Percentiles rank a stretch among this genome's conserved stretches.
phyloP scores from a whole-genome alignment of 306 rosid genomes.

The Prunus salicina region DNA sequence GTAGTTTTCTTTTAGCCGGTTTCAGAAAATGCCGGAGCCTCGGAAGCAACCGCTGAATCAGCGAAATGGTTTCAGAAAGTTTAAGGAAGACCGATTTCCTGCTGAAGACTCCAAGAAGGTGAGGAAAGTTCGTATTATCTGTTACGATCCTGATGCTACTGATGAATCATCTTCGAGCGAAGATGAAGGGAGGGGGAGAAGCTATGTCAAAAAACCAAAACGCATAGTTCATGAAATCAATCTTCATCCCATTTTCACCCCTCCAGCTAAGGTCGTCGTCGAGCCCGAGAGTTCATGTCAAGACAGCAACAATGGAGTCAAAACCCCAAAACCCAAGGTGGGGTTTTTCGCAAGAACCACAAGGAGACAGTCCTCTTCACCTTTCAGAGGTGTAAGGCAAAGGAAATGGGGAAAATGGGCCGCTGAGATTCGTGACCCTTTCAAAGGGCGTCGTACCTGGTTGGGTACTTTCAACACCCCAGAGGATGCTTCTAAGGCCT shows the following conservation, averaged over 20 bases:
- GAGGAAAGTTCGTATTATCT: conserved; percentile 59
- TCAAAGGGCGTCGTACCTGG: conserved; percentile 53
- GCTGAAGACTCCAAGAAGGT: conserved; percentile 15
- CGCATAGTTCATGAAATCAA: conserved; percentile 30
- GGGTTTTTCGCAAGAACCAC: conserved; percentile 28
- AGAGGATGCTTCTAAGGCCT: conserved; percentile 69
- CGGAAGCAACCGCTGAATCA: conserved; percentile 21
- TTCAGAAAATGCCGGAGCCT: conserved; percentile 31
- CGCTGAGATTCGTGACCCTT: conserved; percentile 89
- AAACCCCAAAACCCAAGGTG: conserved; percentile 20
- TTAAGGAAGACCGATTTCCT: conserved; percentile 9
- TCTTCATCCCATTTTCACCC: conserved; percentile 21
- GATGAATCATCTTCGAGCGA: conserved; percentile 67
- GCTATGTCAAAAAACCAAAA: background rate
- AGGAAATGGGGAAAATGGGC: conserved; percentile 95
- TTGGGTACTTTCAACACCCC: conserved; percentile 75
- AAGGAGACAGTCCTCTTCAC: conserved; percentile 26
- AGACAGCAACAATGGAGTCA: conserved; percentile 31
- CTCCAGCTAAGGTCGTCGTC: background rate
- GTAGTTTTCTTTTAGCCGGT: background rate
- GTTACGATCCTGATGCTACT: conserved; percentile 65
- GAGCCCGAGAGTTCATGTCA: conserved; percentile 41
- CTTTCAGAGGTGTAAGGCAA: conserved; percentile 70
- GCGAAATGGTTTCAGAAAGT: conserved; percentile 5
- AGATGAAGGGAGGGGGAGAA: conserved; percentile 38